Conservation (phyloP, 192 early-diverging fungal species). For the Radiomyces spectabilis region DNA sequence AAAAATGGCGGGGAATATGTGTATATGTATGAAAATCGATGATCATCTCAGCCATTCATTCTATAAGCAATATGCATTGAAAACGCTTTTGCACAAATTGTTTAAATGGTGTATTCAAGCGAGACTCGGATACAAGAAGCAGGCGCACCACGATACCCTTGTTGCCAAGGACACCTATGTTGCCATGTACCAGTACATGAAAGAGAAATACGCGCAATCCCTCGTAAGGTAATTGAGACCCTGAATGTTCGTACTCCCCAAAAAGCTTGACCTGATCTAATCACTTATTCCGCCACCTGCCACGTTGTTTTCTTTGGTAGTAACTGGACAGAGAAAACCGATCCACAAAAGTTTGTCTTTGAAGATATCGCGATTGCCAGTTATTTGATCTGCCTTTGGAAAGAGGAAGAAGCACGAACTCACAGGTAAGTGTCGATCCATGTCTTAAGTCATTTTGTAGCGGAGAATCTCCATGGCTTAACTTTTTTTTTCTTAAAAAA, state of each 20-base stretch:
- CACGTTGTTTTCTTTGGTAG: constrained; percentile 8
- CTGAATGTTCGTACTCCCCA: no score
- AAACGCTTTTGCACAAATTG: constrained; percentile 57
- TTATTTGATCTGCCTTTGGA: constrained; percentile 74
- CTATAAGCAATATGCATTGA: constrained; percentile 46
- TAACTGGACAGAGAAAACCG: constrained; percentile 76
- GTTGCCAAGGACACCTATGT: constrained; percentile 63
- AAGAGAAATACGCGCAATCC: constrained; percentile 54
- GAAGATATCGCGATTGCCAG: constrained; percentile 85
- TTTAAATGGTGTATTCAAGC: constrained; percentile 72
- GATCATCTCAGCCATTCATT: no score
- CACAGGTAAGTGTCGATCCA: constrained; percentile 1
- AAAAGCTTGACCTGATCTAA: no score
- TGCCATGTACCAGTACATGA: constrained; percentile 56
- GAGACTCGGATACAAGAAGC: constrained; percentile 66
- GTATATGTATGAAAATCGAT: no score
- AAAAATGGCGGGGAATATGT: no score
- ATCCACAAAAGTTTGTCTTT: constrained; percentile 76
- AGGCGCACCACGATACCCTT: constrained; percentile 59
- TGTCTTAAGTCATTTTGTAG: neutral
- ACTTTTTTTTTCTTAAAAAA: neutral
- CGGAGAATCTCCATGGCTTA: neutral
- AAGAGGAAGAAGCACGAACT: constrained; percentile 27
- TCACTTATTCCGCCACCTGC: no score
- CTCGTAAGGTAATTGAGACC: constrained; percentile 47